A percentile compares a stretch with the other conserved stretches of the same genome.
These are phyloP conservation scores for Trichoderma arundinaceum DNA, from an alignment of 2,329 filamentous ascomycete genomes.

Conservation along the genomic window DNA sequence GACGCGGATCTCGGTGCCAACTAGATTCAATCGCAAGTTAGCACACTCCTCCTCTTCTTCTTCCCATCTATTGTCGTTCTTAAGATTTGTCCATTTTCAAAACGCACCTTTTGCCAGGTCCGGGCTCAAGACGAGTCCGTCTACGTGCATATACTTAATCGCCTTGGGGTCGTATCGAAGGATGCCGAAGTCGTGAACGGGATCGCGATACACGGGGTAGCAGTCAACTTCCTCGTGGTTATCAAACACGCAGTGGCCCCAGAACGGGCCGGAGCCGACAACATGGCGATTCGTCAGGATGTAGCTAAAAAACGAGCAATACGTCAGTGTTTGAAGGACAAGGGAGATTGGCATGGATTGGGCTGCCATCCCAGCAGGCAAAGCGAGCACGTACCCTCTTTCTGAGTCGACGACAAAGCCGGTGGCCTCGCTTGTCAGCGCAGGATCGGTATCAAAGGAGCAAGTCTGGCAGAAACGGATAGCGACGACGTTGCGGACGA, in stretches of 20 bases:
- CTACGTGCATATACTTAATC: constrained; percentile 96
- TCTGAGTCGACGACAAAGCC: constrained; percentile 97
- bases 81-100: background rate
- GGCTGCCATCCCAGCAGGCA: background rate
- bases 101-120: constrained; percentile 74
- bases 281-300: constrained; percentile 92
- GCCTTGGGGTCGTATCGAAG: constrained; percentile 93
- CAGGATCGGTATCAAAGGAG: constrained; percentile 96
- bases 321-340: background rate
- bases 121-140: constrained; percentile 78
- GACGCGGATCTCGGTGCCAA: constrained; percentile 93
- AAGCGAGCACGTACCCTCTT: constrained; percentile 64
- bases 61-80: constrained; percentile 33
- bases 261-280: constrained; percentile 93
- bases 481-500: constrained; percentile 95
- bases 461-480: constrained; percentile 98
- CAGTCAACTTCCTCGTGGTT: constrained; percentile 98
- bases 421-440: constrained; percentile 92
- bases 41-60: background rate
- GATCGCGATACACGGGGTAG: constrained; percentile 95
- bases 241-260: constrained; percentile 97
- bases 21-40: constrained; percentile 44
- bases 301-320: constrained; percentile 54
- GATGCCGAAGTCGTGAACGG: constrained; percentile 97
- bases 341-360: background rate